A percentile compares a stretch with the other conserved stretches of the same genome.
phyloP scores from a whole-genome alignment of 371 early-diverging fungal genomes.

The Apophysomyces trapeziformis region DNA sequence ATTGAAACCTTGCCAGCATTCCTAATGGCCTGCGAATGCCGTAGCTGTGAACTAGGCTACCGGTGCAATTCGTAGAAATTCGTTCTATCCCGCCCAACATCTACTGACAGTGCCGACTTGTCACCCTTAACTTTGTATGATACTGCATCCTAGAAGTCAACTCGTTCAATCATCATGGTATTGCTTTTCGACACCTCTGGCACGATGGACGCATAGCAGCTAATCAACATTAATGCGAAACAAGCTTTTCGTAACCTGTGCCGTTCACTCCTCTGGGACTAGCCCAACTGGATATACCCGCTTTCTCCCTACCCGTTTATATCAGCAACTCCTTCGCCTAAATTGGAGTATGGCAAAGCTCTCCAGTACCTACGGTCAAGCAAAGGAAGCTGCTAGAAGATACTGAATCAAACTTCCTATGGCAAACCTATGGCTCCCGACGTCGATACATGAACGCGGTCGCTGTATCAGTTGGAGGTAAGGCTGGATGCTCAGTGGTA shows the following conservation, averaged over 20 bases:
- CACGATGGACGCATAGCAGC: constrained; percentile 4
- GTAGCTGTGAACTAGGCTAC: constrained; percentile 23
- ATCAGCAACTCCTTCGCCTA: constrained; percentile 8
- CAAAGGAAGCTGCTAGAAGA: not conserved
- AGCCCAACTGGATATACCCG: not conserved
- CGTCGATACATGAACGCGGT: not conserved
- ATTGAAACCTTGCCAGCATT: constrained; percentile 1
- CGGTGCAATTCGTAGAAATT: constrained; percentile 35
- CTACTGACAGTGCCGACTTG: not conserved
- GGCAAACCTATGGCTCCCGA: not conserved
- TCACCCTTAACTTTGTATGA: constrained; percentile 16
- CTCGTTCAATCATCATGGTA: constrained; percentile 21
- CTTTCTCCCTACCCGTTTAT: constrained; percentile 8
- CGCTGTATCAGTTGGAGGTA: no score
- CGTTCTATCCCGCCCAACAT: constrained; percentile 16
- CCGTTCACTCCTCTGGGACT: constrained; percentile 3
- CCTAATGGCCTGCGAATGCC: constrained; percentile 11
- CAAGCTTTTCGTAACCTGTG: not conserved
- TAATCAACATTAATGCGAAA: constrained; percentile 1
- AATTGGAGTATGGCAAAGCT: not conserved
- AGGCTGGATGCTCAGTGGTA: no score
- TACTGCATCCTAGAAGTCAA: not conserved
- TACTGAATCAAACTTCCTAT: not conserved
- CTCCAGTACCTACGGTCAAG: not conserved
- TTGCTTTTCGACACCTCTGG: constrained; percentile 14